phyloP scores from a whole-genome alignment of 345 rosid species.

The Boechera retrofracta region DNA sequence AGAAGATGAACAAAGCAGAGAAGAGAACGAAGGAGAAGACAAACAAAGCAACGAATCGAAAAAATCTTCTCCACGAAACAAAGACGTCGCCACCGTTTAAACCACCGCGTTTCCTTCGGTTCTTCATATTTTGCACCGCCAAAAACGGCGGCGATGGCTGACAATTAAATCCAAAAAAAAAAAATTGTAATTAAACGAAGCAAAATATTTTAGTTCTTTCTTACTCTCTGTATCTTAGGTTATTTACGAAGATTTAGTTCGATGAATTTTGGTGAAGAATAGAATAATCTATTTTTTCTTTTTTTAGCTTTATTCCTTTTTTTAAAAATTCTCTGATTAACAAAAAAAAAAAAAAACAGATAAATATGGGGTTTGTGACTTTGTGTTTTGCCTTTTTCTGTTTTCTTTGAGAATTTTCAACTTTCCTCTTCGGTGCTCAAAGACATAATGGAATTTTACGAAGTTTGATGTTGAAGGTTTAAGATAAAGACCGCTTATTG shows the following conservation, averaged over 20 bases:
- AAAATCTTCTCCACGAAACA: conserved; percentile 63
- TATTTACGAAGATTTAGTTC: conserved; percentile 6
- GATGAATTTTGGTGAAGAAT: conserved; percentile 3
- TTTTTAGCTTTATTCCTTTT: conserved; percentile 11
- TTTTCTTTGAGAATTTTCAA: background rate
- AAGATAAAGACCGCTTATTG: conserved; percentile 19
- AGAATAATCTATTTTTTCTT: conserved; percentile 15
- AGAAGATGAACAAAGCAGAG: conserved; percentile 58
- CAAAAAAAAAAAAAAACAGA: background rate
- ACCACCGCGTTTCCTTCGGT: conserved; percentile 50
- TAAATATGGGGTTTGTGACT: background rate
- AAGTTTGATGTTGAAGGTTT: conserved; percentile 28
- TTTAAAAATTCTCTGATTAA: conserved; percentile 1
- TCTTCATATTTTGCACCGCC: conserved; percentile 49
- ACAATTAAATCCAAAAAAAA: background rate
- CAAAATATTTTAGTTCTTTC: background rate
- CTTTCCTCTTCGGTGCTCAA: conserved; percentile 27
- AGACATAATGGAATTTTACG: conserved; percentile 17
- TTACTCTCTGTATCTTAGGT: conserved; percentile 19
- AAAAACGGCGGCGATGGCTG: background rate
- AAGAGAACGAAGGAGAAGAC: conserved; percentile 57
- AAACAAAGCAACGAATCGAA: conserved; percentile 59
- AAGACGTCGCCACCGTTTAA: conserved; percentile 35
- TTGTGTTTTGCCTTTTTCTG: background rate
- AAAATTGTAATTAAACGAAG: background rate